Conservation (phyloP, 345 rosid genomes). For the Hibiscus syriacus region DNA sequence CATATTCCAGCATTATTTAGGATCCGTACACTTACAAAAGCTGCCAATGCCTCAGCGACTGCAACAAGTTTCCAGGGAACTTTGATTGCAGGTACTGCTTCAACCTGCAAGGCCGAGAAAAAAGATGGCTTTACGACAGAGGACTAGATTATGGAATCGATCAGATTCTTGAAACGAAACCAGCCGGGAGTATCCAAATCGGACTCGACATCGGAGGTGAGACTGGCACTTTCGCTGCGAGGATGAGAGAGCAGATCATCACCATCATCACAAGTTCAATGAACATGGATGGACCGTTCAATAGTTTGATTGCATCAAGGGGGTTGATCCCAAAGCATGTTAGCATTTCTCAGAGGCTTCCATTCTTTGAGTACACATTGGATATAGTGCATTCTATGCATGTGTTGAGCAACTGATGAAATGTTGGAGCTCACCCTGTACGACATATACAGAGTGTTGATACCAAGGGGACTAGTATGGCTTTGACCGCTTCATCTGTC, state of each 20-base stretch:
- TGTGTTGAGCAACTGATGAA: slow-evolving; percentile 31
- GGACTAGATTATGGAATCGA: slow-evolving; percentile 37
- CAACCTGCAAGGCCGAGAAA: slow-evolving; percentile 35
- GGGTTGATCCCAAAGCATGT: slow-evolving; percentile 40
- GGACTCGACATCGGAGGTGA: slow-evolving; percentile 52
- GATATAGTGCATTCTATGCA: slow-evolving; percentile 53
- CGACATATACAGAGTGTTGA: slow-evolving; percentile 41
- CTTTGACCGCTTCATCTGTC: slow-evolving; percentile 49
- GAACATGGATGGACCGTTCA: slow-evolving; percentile 52
- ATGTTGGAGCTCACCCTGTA: slow-evolving; percentile 39
- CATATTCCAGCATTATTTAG: slow-evolving; percentile 36
- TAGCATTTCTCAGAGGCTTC: slow-evolving; percentile 42
- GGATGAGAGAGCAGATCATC: slow-evolving; percentile 48
- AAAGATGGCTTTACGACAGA: slow-evolving; percentile 33
- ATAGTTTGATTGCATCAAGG: slow-evolving; percentile 42
- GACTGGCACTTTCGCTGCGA: slow-evolving; percentile 44
- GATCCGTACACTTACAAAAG: slow-evolving; percentile 43
- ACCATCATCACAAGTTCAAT: slow-evolving; percentile 39
- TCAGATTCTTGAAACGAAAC: slow-evolving; percentile 24
- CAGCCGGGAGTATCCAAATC: slow-evolving; percentile 25
- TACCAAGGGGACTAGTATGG: slow-evolving; percentile 55
- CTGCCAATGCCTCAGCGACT: slow-evolving; percentile 35
- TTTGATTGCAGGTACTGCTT: slow-evolving; percentile 48
- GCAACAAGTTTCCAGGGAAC: slow-evolving; percentile 23
- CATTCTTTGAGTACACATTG: slow-evolving; percentile 47